A percentile compares a stretch with the other conserved stretches of the same genome.
Evolutionary conservation across 2,329 filamentous ascomycete genomes (phyloP).

Genomic region (Xylaria sp.): DNA sequence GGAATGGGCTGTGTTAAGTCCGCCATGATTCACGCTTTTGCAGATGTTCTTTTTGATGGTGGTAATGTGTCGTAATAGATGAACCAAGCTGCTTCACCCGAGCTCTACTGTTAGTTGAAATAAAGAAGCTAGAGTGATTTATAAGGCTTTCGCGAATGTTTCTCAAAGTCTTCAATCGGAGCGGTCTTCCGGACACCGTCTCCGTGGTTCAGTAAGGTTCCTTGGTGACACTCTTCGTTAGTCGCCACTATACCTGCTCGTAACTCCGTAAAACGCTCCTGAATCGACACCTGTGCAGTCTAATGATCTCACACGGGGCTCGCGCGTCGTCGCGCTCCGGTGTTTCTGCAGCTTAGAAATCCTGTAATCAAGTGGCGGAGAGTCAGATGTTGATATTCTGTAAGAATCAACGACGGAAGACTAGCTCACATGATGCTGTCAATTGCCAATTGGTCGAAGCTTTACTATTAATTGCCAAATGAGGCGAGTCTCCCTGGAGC

Average conservation of each 20-base stretch:
- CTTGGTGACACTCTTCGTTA: too few species aligned
- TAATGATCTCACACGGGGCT: neutral
- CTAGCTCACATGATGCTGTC: neutral
- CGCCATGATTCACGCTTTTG: neutral
- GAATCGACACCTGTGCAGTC: neutral
- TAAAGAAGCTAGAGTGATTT: neutral
- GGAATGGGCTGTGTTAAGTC: neutral
- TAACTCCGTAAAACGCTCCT: neutral
- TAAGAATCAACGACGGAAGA: neutral
- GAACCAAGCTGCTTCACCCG: neutral
- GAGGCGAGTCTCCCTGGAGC: neutral
- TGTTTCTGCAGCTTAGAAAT: neutral
- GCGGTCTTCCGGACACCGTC: too few species aligned
- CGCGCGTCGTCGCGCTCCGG: neutral
- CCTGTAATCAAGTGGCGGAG: too few species aligned
- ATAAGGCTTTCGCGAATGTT: neutral
- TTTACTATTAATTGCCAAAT: neutral
- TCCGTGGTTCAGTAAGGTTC: too few species aligned
- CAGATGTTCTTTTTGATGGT: too few species aligned
- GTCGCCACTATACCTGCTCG: too few species aligned
- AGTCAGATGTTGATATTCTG: neutral
- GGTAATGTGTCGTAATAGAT: neutral
- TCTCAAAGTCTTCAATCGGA: neutral
- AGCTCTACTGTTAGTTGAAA: neutral
- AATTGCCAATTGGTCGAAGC: neutral